Conservation (phyloP, 2,329 filamentous ascomycete genomes). For the Epichloe typhina region DNA sequence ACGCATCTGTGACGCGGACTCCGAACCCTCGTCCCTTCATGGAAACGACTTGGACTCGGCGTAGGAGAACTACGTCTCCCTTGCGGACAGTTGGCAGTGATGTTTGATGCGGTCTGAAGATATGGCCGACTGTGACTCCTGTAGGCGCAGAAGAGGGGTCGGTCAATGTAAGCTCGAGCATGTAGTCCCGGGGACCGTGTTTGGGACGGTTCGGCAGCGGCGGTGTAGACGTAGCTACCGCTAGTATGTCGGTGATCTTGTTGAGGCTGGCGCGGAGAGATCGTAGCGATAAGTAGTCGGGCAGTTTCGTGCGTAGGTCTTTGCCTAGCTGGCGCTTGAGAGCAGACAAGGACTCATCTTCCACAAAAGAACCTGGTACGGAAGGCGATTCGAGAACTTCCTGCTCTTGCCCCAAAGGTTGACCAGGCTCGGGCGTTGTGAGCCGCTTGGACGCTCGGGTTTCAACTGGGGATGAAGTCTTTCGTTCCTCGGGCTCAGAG, state of each 20-base stretch:
- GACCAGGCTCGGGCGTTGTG: constrained; percentile 1
- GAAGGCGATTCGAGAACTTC: constrained; percentile 15
- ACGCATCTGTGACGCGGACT: constrained; percentile 38
- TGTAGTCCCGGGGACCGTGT: constrained; percentile 44
- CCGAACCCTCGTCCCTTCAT: constrained; percentile 43
- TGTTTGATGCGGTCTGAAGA: constrained; percentile 45
- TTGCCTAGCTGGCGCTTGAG: constrained; percentile 34
- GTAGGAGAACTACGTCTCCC: constrained; percentile 46
- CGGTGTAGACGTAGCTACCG: constrained; percentile 38
- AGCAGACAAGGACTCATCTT: constrained; percentile 18
- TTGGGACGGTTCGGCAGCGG: constrained; percentile 40
- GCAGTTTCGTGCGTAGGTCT: constrained; percentile 33
- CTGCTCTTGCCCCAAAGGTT: constrained; percentile 4
- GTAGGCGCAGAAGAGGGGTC: constrained; percentile 40
- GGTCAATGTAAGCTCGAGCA: constrained; percentile 43
- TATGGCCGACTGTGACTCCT: constrained; percentile 38
- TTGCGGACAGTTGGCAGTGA: constrained; percentile 39
- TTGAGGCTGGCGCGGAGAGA: constrained; percentile 35
- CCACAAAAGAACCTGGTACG: constrained; percentile 11
- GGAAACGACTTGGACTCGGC: constrained; percentile 40
- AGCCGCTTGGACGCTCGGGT: constrained; percentile 1
- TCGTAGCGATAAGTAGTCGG: constrained; percentile 40
- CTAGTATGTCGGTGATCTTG: constrained; percentile 39
- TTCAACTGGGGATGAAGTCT: background rate
- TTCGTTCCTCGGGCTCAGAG: constrained; percentile 2